Base-by-base conservation (phyloP, 768 basidiomycete species). In the Tylopilus plumbeoviolaceoides region DNA sequence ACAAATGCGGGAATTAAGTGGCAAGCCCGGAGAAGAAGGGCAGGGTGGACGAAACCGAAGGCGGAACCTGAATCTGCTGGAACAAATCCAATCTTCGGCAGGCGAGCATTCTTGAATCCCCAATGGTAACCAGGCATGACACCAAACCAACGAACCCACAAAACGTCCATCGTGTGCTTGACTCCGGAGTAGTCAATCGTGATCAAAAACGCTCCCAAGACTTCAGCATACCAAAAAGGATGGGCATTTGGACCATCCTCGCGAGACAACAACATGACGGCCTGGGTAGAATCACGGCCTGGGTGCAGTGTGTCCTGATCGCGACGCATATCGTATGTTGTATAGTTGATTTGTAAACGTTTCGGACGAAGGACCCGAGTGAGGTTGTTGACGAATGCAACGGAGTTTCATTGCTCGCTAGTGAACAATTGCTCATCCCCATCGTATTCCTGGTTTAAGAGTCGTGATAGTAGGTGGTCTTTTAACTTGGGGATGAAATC, bases 1-100 rank as follows among this genome's bases (percentile, higher is more conserved):
- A 51, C 33, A 36, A 64, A 70, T 0, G 51, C 61, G 1, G 68
- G 64, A n/a, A 68, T 63, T 2, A 70, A 31, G 15, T 70, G 66
- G 30, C 58, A 61, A 1, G 43, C 51, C 12, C 57, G 51, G 2
- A 69, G 49, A 4, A 69, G 59, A 1, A 54, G 44, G 0, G 45
- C 30, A 0, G 47, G 53, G n/a, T 54, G 35, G 0, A 54, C 20
- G 8, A 54, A 54, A 0, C 53, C 47, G 20, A 54, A 70, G 3
- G 63, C 48, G 3, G 17, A 18, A 2, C 54, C 53, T n/a, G 53
- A 33, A 2, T 57, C 45, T 7, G 11, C 10, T 14, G 59, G 53
- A 18, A 67, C 27, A 20, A 62, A 70, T 2, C 59, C 59, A 20
- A 68, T 18, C 14, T 57, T 59, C 0, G 59, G 63, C 23, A 69